Evolutionary conservation across 2,329 filamentous ascomycete genomes (phyloP).

Genomic region (Mycocentrospora acerina): DNA sequence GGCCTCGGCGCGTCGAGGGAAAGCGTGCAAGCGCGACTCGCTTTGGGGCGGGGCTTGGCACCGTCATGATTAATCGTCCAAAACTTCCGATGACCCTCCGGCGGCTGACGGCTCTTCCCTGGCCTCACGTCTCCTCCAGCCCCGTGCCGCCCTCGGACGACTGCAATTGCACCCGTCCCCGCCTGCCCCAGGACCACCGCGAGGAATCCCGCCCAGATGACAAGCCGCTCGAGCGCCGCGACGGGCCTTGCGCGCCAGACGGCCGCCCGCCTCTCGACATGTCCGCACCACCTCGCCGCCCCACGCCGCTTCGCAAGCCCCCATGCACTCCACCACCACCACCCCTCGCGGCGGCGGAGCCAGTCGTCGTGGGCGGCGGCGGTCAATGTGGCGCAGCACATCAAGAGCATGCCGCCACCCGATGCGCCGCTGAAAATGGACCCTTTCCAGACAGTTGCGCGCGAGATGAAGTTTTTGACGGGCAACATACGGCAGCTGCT

Average conservation of each 20-base stretch:
- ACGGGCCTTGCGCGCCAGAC: conserved; percentile 30
- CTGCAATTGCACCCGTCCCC: conserved; percentile 29
- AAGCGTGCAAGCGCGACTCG: conserved; percentile 1
- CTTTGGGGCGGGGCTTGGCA: too few species aligned
- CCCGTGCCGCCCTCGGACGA: too few species aligned
- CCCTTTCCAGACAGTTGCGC: conserved; percentile 84
- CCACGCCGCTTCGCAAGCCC: conserved; percentile 1
- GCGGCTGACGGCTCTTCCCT: conserved; percentile 4
- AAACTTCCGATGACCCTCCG: conserved; percentile 21
- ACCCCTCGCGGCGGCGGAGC: conserved; percentile 47
- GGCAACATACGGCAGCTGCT: conserved; percentile 92
- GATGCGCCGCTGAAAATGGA: conserved; percentile 75
- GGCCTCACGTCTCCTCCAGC: background rate
- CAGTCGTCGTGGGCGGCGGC: conserved; percentile 76
- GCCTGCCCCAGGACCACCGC: conserved; percentile 1
- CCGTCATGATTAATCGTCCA: conserved; percentile 32
- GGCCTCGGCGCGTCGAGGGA: too few species aligned
- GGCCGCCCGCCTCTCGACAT: conserved; percentile 26
- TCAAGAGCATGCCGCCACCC: conserved; percentile 64
- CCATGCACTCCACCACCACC: conserved; percentile 13
- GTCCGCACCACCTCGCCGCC: conserved; percentile 17
- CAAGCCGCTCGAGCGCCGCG: conserved; percentile 39
- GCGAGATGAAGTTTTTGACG: conserved; percentile 94
- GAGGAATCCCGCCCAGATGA: conserved; percentile 22
- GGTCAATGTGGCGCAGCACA: conserved; percentile 65